These are phyloP conservation scores for Ceratobasidium sp. DNA, from an alignment of 1,284 basidiomycete species.

Conservation along the genomic window DNA sequence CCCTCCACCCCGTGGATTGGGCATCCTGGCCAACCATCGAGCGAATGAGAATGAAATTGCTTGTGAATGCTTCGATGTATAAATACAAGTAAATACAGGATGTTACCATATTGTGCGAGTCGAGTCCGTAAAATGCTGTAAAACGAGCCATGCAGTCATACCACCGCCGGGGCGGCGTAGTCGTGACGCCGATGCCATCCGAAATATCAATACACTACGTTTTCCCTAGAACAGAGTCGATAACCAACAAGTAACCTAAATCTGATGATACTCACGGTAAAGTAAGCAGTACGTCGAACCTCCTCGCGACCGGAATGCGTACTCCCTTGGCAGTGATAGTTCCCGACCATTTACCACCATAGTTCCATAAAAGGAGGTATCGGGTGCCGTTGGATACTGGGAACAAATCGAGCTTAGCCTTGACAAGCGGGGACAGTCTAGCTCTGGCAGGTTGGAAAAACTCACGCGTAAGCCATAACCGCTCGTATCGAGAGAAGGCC, in stretches of 20 bases:
- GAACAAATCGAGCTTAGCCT: neutral
- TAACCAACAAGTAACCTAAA: neutral
- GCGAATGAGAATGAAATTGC: too few relatives aligned
- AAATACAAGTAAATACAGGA: too few relatives aligned
- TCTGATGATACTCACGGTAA: neutral
- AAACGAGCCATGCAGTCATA: neutral
- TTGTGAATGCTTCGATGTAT: too few relatives aligned
- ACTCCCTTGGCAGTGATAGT: constrained; percentile 16
- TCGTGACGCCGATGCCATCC: neutral
- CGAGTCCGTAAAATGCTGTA: neutral
- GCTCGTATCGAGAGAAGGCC: neutral
- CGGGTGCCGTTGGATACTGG: neutral
- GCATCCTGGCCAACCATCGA: too few relatives aligned
- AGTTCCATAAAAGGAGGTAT: constrained; percentile 18
- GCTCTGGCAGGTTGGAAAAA: neutral
- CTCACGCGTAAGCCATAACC: constrained; percentile 2
- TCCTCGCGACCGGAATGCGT: constrained; percentile 3
- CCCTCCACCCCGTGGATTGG: too few relatives aligned
- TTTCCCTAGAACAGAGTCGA: neutral
- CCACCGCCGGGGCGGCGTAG: neutral
- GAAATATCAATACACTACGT: neutral
- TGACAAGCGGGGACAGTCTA: neutral
- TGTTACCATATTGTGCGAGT: neutral
- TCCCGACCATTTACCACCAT: constrained; percentile 2
- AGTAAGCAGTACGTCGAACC: neutral